Conservation (phyloP, 2,329 filamentous ascomycete species). For the Talaromyces verruculosus region DNA sequence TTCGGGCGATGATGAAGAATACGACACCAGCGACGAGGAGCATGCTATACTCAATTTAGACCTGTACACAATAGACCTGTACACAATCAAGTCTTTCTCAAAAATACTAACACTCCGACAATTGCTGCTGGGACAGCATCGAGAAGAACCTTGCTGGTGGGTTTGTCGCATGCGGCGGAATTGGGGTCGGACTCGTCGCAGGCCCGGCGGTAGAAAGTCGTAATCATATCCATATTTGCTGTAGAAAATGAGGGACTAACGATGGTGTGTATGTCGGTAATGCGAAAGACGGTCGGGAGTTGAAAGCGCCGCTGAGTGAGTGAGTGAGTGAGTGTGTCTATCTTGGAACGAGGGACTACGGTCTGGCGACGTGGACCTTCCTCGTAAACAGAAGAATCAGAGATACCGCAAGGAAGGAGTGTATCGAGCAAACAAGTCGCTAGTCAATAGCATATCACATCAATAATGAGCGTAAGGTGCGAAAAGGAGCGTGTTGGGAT, state of each 20-base stretch:
- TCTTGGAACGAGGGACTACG: background rate
- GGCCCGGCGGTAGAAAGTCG: conserved; percentile 15
- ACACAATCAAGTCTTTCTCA: background rate
- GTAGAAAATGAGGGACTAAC: background rate
- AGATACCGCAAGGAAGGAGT: background rate
- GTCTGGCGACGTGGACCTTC: background rate
- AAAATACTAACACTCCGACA: conserved; percentile 15
- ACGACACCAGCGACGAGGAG: conserved; percentile 9
- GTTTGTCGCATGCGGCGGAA: conserved; percentile 20
- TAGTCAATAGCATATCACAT: background rate
- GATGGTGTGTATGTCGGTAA: background rate
- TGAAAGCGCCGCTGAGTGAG: background rate
- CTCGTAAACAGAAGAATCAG: background rate
- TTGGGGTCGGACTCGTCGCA: conserved; percentile 18
- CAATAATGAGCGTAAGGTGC: background rate
- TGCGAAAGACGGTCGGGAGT: background rate
- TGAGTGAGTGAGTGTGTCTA: background rate
- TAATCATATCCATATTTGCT: conserved; percentile 15
- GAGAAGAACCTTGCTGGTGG: conserved; percentile 18
- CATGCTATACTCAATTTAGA: conserved; percentile 15
- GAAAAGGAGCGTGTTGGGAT: background rate
- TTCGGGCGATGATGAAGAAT: conserved; percentile 19
- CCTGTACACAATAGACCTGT: background rate
- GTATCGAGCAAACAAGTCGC: background rate
- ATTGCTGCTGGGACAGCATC: conserved; percentile 21